Base-by-base conservation (phyloP, 352 stramenopile species). In the Globisporangium cederbergense region DNA sequence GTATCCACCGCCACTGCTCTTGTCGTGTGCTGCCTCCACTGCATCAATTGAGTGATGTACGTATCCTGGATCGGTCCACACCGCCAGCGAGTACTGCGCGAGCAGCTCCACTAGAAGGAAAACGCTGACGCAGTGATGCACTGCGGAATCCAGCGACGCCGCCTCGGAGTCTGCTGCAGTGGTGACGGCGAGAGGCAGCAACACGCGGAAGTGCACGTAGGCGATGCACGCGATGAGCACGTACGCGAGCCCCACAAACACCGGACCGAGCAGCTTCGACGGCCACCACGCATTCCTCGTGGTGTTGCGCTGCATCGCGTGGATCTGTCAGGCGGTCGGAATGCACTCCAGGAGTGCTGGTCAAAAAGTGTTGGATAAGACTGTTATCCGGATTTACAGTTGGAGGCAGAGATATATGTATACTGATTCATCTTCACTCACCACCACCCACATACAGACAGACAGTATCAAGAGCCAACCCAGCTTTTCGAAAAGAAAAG, bases 1-100 rank as follows among this genome's bases (percentile, higher is more conserved):
- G 8, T 18, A 36, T 18, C 14, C 32, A 30, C 16, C 14, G 6
- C 4, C 16, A 18, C 14, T 25, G 50, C 50, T 40, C 28, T 14
- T 55, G 13, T 13, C 34, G 13, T 22, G n/a, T 4, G 18, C 16
- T n/a, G 9, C 28, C 1, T 14, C 42, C 14, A 5, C n/a, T 25
- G 9, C 25, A 32, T 38, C 25, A 53, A 30, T 34, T 7, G 46
- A 55, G 10, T 11, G 14, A 7, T 8, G 2, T 36, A 81, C 71
- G 71, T 68, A 74, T 58, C 74, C 74, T 22, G 74, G 74, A 56
- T 81, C 64, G n/a, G 68, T 70, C 62, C 69, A 78, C 42, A 78
- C 70, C 20, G 74, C 71, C 40, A 81, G 64, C 47, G 74, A 77
- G 71, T 77, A 81, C 58, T 77, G 74, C 45, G 74, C 36, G 54